phyloP scores from a whole-genome alignment of 2,329 filamentous ascomycete genomes.

The Ophiostoma tasmaniense region DNA sequence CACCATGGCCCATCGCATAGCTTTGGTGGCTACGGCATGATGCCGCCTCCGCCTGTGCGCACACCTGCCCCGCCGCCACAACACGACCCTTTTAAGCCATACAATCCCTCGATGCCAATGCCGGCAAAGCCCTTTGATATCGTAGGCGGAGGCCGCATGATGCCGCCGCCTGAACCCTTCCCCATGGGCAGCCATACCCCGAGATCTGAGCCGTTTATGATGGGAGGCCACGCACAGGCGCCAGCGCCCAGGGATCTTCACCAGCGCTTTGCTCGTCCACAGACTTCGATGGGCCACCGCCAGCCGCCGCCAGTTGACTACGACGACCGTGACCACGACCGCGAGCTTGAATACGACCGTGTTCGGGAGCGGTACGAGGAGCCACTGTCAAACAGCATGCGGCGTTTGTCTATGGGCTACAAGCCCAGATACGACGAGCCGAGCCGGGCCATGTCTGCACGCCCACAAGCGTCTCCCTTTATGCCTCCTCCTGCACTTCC shows the following conservation, averaged over 20 bases:
- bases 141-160: background rate
- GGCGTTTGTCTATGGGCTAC: conserved; percentile 37
- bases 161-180: background rate
- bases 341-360: conserved; percentile 19
- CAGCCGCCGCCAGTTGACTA: conserved; percentile 25
- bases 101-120: background rate
- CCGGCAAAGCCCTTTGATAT: background rate
- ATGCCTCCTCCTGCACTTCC: conserved; percentile 24
- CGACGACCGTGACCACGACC: background rate
- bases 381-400: conserved; percentile 26
- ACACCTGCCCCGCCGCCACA: background rate
- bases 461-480: conserved; percentile 28
- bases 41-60: conserved; percentile 7
- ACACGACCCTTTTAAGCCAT: background rate
- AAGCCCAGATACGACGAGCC: conserved; percentile 33
- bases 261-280: conserved; percentile 27
- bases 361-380: conserved; percentile 35
- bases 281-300: conserved; percentile 33
- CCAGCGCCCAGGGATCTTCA: conserved; percentile 11
- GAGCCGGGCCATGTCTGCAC: conserved; percentile 36
- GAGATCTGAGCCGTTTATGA: background rate
- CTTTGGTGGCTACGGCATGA: conserved; percentile 10
- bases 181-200: background rate
- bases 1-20: background rate
- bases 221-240: background rate